These are phyloP conservation scores for Phytophthora syringae DNA, from an alignment of 352 stramenopile genomes.

Conservation along the genomic window DNA sequence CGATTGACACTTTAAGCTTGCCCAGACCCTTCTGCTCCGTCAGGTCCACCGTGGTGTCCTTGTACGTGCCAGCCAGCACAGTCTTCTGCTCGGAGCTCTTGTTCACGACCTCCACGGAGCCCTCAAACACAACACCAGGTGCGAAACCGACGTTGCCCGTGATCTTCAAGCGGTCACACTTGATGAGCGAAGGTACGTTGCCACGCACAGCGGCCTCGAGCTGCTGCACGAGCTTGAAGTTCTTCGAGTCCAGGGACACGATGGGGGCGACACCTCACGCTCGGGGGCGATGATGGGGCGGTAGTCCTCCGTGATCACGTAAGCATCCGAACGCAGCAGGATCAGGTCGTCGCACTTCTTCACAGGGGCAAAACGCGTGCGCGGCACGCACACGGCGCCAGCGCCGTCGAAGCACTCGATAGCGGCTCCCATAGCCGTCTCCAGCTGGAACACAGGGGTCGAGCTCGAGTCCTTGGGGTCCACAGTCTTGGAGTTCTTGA, in stretches of 20 bases:
- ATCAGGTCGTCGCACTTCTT: constrained; percentile 91
- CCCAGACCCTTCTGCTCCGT: constrained; percentile 93
- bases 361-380: constrained; percentile 88
- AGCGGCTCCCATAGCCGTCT: constrained; percentile 88
- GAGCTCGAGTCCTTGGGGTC: constrained; percentile 88
- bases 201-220: constrained; percentile 93
- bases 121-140: constrained; percentile 92
- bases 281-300: constrained; percentile 95
- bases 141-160: constrained; percentile 95
- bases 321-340: constrained; percentile 97
- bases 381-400: constrained; percentile 88
- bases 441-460: constrained; percentile 86
- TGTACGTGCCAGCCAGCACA: constrained; percentile 93
- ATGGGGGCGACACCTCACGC: constrained; percentile 94
- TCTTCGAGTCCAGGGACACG: constrained; percentile 96
- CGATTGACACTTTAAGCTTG: constrained; percentile 81
- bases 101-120: constrained; percentile 95
- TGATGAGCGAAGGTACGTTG: constrained; percentile 96
- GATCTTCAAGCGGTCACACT: constrained; percentile 96
- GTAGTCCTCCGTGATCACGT: constrained; percentile 96
- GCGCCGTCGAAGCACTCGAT: constrained; percentile 90
- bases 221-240: constrained; percentile 98
- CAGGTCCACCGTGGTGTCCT: constrained; percentile 96
- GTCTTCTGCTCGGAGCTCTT: constrained; percentile 96
- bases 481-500: constrained; percentile 90